Percentiles rank a stretch among this genome's conserved stretches.
Evolutionary conservation across 2,329 filamentous ascomycete genomes (phyloP).

Genomic region (Xylariaceae sp.): DNA sequence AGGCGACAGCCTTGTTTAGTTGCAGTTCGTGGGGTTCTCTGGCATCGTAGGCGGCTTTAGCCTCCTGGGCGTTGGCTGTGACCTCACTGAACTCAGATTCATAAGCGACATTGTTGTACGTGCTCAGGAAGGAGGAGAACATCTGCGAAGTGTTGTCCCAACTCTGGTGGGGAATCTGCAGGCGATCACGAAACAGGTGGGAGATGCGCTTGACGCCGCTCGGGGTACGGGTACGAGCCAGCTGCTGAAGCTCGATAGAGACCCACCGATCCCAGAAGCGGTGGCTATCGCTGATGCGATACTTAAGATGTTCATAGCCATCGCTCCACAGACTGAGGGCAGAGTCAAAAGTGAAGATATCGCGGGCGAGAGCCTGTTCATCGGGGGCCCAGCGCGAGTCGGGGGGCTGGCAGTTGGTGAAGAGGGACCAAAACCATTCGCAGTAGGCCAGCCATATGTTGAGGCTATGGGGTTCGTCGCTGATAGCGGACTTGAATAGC

Average conservation of each 20-base stretch:
- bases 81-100: conserved; percentile 69
- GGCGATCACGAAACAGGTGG: conserved; percentile 64
- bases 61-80: conserved; percentile 57
- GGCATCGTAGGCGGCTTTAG: conserved; percentile 58
- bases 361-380: conserved; percentile 63
- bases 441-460: conserved; percentile 74
- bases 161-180: conserved; percentile 67
- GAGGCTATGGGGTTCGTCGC: conserved; percentile 68
- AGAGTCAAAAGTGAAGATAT: conserved; percentile 65
- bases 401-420: conserved; percentile 56
- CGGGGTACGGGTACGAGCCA: conserved; percentile 51
- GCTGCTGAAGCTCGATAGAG: conserved; percentile 64
- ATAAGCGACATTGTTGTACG: conserved; percentile 66
- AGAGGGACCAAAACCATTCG: conserved; percentile 71
- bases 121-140: conserved; percentile 71
- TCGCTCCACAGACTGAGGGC: conserved; percentile 68
- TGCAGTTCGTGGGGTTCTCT: conserved; percentile 67
- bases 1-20: conserved; percentile 53
- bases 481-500: conserved; percentile 64
- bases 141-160: conserved; percentile 73
- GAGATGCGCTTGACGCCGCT: conserved; percentile 61
- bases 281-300: conserved; percentile 72
- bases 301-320: conserved; percentile 67
- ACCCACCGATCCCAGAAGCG: conserved; percentile 77
- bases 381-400: conserved; percentile 59